Conservation (phyloP, 2,329 filamentous ascomycete species). For the Didymella keratinophila region DNA sequence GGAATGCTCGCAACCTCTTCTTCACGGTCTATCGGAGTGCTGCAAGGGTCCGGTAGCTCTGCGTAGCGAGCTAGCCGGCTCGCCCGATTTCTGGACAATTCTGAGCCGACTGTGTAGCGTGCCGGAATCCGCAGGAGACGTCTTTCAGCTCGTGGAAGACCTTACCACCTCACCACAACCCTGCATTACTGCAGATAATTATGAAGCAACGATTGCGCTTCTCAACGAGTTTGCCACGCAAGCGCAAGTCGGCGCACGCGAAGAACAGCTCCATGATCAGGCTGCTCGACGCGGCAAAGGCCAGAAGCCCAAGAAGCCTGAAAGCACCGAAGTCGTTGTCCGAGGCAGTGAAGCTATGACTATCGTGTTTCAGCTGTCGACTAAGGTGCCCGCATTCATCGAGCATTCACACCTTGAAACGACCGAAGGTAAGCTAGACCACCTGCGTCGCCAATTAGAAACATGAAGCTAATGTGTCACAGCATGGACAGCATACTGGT, state of each 20-base stretch:
- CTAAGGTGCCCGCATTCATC: constrained; percentile 84
- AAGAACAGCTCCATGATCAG: constrained; percentile 73
- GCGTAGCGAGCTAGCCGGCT: constrained; percentile 91
- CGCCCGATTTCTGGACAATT: constrained; percentile 96
- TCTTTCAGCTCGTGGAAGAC: constrained; percentile 86
- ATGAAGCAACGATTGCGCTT: constrained; percentile 83
- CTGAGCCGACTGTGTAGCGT: constrained; percentile 76
- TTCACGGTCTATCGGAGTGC: constrained; percentile 81
- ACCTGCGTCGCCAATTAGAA: not conserved
- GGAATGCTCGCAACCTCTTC: constrained; percentile 76
- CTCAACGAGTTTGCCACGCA: constrained; percentile 90
- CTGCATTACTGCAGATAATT: constrained; percentile 93
- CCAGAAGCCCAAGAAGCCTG: constrained; percentile 59
- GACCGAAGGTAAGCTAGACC: constrained; percentile 69
- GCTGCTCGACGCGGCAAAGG: constrained; percentile 61
- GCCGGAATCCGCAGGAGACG: constrained; percentile 74
- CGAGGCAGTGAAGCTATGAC: constrained; percentile 82
- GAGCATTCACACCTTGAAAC: constrained; percentile 91
- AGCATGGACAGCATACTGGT: constrained; percentile 99
- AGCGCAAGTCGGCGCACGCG: constrained; percentile 73
- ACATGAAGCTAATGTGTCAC: not conserved
- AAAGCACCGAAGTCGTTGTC: constrained; percentile 74
- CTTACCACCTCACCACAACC: constrained; percentile 74
- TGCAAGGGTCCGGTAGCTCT: constrained; percentile 79
- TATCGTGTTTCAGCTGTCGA: constrained; percentile 82